Evolutionary conservation across 2,329 filamentous ascomycete species (phyloP), one percentile per base, ranked within the genome.

Genomic region (Calonectria crousiana): DNA sequence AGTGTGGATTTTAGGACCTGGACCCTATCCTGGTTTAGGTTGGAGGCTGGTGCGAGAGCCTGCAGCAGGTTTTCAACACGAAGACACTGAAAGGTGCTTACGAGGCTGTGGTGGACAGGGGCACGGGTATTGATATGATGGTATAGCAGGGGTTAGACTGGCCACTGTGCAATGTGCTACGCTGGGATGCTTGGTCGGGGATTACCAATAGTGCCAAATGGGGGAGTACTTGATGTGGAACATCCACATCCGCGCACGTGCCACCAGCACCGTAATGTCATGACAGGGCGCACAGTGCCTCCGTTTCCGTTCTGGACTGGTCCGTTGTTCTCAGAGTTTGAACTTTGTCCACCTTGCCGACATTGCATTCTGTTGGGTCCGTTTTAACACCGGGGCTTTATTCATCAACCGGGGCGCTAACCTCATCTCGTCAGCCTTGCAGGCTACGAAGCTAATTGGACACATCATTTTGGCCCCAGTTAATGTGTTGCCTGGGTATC

Each of bases 201-300:
- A 34, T n/a, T 60, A n/a, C 36, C 34, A 38, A 28, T 47, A 49
- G 47, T 64, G 26, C 66, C 36, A 44, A 53, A 68, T 47, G 56
- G 44, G 52, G 41, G 53, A 34, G 68, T 44, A 66, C 67, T 41
- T 60, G 20, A 26, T 26, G 67, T 73, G 71, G 71, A 52, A 20
- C 67, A 52, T 23, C 28, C 32, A 41, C 28, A 67, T 47, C 52
- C 34, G 60, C 36, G 71, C 71, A 67, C 71, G 34, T 20, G 18
- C 71, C 51, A 58, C 4, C 4, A 10, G 44, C 16, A 53, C 44
- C 23, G 53, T 62, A 32, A n/a, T 16, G 8, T 20, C 8, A 38
- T 47, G 16, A 30, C 41, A 28, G 44, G 18, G 28, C 53, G 71
- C 71, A 73, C 71, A 69, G 71, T 73, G 62, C 20, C 8, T 51